Percentiles rank a stretch among this genome's conserved stretches.
These are phyloP conservation scores for Corrigiola litoralis DNA, from an alignment of 179 eudicot genomes.

Conservation along the genomic window DNA sequence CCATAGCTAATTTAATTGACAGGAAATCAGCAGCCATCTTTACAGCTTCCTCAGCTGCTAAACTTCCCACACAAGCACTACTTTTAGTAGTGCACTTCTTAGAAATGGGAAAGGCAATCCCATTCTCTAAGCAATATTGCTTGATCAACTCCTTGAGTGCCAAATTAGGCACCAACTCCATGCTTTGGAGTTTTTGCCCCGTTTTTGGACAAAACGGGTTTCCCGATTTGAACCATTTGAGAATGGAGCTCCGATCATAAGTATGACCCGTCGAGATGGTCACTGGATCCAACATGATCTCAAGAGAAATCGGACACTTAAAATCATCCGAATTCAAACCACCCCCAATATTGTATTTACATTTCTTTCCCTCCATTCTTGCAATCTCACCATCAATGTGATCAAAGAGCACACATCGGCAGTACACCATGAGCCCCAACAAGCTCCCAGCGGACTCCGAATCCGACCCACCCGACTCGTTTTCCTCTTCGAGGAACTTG, in stretches of 20 bases:
- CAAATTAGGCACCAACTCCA: slow-evolving; percentile 60
- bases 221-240: slow-evolving; percentile 72
- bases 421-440: slow-evolving; percentile 52
- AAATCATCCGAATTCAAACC: slow-evolving; percentile 62
- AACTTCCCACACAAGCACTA: slow-evolving; percentile 18
- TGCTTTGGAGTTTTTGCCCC: slow-evolving; percentile 46
- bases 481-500: slow-evolving; percentile 51
- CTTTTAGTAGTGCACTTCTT: slow-evolving; percentile 5
- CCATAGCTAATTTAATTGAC: slow-evolving; percentile 40
- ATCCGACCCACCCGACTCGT: slow-evolving; percentile 19
- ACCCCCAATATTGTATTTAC: slow-evolving; percentile 1
- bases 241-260: slow-evolving; percentile 65
- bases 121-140: slow-evolving; percentile 44
- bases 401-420: slow-evolving; percentile 50
- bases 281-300: slow-evolving; percentile 84
- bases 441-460: slow-evolving; percentile 33
- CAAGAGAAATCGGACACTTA: slow-evolving; percentile 81
- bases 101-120: slow-evolving; percentile 22
- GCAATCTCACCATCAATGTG: slow-evolving; percentile 14
- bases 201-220: slow-evolving; percentile 74
- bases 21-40: slow-evolving; percentile 48
- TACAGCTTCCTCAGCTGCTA: slow-evolving; percentile 45
- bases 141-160: slow-evolving; percentile 46
- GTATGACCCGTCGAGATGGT: slow-evolving; percentile 76
- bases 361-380: not conserved